Conservation (phyloP, 2,329 filamentous ascomycete genomes). For the Diplodia seriata region DNA sequence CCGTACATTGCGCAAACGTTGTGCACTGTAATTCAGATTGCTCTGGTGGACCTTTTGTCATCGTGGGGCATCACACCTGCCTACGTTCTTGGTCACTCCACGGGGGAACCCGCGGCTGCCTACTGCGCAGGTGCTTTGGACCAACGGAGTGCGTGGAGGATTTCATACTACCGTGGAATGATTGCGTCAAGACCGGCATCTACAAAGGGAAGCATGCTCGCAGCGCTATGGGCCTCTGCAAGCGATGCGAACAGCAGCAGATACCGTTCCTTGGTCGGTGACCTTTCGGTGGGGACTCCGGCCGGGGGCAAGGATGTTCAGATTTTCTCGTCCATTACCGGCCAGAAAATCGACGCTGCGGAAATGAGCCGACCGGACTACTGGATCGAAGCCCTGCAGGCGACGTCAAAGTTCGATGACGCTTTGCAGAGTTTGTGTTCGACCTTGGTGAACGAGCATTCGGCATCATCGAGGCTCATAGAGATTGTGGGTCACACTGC, state of each 20-base stretch:
- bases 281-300: neutral
- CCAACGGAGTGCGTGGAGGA: slow-evolving; percentile 29
- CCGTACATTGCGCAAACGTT: slow-evolving; percentile 40
- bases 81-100: slow-evolving; percentile 38
- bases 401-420: slow-evolving; percentile 45
- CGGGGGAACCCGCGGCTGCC: slow-evolving; percentile 35
- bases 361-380: slow-evolving; percentile 37
- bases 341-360: slow-evolving; percentile 3
- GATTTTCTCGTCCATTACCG: slow-evolving; percentile 19
- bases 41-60: slow-evolving; percentile 39
- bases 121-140: slow-evolving; percentile 34
- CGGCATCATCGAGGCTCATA: slow-evolving; percentile 36
- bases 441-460: slow-evolving; percentile 43
- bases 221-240: slow-evolving; percentile 37
- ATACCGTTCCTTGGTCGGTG: slow-evolving; percentile 36
- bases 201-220: slow-evolving; percentile 37
- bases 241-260: slow-evolving; percentile 31
- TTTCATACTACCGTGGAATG: slow-evolving; percentile 34
- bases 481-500: slow-evolving; percentile 35
- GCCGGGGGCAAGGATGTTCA: neutral
- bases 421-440: slow-evolving; percentile 34
- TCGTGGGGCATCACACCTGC: slow-evolving; percentile 40
- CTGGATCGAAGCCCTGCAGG: slow-evolving; percentile 49
- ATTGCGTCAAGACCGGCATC: slow-evolving; percentile 32
- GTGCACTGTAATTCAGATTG: slow-evolving; percentile 41